Conservation (phyloP, 179 eudicot species). For the Beta lomatogona region DNA sequence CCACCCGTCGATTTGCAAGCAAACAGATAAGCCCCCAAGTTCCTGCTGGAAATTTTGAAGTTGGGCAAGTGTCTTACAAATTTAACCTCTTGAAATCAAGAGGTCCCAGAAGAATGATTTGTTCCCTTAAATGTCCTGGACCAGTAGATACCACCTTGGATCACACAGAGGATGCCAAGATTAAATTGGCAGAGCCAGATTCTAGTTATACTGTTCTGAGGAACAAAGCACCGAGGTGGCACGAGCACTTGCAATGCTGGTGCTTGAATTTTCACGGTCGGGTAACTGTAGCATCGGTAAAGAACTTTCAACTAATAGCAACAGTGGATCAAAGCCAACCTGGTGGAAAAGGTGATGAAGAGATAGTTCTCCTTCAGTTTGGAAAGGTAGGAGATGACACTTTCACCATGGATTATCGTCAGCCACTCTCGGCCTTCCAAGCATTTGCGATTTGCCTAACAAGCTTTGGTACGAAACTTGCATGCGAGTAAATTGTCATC, state of each 20-base stretch:
- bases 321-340: conserved; percentile 84
- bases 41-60: conserved; percentile 82
- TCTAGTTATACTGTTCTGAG: conserved; percentile 50
- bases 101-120: conserved; percentile 94
- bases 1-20: conserved; percentile 76
- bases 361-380: conserved; percentile 85
- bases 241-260: conserved; percentile 95
- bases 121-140: conserved; percentile 62
- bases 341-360: conserved; percentile 82
- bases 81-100: conserved; percentile 91
- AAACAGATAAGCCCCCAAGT: conserved; percentile 95
- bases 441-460: conserved; percentile 97
- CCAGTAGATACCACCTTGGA: conserved; percentile 33
- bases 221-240: conserved; percentile 97
- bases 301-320: conserved; percentile 89
- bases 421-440: conserved; percentile 91
- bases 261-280: conserved; percentile 98
- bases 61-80: conserved; percentile 80
- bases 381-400: conserved; percentile 88
- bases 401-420: conserved; percentile 95
- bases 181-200: conserved; percentile 33
- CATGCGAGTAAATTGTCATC: conserved; percentile 66
- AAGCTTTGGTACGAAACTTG: conserved; percentile 95
- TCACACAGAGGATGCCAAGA: conserved; percentile 28
- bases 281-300: conserved; percentile 95